Percentiles rank a stretch among this genome's conserved stretches.
Evolutionary conservation across 352 stramenopile species (phyloP).

Genomic region (Pythium coloratum): DNA sequence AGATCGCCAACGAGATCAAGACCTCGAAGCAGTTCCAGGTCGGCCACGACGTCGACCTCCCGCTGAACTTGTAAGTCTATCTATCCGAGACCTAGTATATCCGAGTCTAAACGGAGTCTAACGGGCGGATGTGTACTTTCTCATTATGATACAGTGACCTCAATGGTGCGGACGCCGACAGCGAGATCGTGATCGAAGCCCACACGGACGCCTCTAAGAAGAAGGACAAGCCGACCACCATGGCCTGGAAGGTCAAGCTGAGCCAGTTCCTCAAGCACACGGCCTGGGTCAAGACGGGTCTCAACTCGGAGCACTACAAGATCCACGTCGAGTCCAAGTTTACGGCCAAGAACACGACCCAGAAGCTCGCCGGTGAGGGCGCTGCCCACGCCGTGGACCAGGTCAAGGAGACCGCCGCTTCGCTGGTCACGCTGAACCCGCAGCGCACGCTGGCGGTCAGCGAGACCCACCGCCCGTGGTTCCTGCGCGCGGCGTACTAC

Average conservation of each 20-base stretch:
- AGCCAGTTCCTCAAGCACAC: conserved; percentile 13
- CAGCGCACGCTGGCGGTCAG: conserved; percentile 19
- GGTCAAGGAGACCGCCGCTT: conserved; percentile 16
- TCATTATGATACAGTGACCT: conserved; percentile 30
- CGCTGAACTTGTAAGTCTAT: conserved; percentile 44
- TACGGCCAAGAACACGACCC: conserved; percentile 19
- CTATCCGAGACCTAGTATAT: too few relatives aligned
- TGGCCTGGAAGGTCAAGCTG: conserved; percentile 18
- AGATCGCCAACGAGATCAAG: conserved; percentile 18
- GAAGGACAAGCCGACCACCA: conserved; percentile 23
- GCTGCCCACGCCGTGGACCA: conserved; percentile 12
- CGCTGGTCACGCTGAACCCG: conserved; percentile 12
- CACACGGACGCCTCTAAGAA: conserved; percentile 34
- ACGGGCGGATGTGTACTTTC: conserved; percentile 10
- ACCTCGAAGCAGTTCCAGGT: conserved; percentile 18
- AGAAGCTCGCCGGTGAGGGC: conserved; percentile 21
- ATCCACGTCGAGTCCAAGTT: conserved; percentile 21
- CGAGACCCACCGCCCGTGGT: conserved; percentile 57
- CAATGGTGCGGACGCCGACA: conserved; percentile 28
- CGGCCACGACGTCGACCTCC: conserved; percentile 33
- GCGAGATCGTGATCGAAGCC: conserved; percentile 49
- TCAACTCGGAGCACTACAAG: conserved; percentile 10
- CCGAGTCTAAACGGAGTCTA: not conserved
- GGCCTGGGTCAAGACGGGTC: not conserved
- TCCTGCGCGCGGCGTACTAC: conserved; percentile 76